Percentiles rank a stretch among this genome's conserved stretches.
Conservation (phyloP, 345 rosid genomes). For the Salix dunnii region DNA sequence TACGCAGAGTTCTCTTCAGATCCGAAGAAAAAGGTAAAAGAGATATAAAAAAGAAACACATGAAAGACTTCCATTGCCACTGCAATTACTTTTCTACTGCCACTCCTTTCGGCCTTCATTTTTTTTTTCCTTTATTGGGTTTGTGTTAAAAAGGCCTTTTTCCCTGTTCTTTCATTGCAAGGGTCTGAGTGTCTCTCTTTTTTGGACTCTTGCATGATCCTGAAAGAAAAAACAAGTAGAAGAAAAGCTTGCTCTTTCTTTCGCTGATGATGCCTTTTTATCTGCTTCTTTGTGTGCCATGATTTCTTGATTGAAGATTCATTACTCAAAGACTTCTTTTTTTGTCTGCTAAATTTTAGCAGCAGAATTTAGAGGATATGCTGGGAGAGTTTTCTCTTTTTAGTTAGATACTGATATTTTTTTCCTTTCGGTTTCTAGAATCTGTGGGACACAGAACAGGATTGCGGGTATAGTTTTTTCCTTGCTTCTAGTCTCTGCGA, state of each 20-base stretch:
- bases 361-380: background rate
- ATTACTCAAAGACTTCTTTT: background rate
- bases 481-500: background rate
- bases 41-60: background rate
- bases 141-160: slow-evolving; percentile 2
- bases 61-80: slow-evolving; percentile 2
- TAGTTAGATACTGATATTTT: background rate
- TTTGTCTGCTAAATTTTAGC: background rate
- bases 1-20: slow-evolving; percentile 44
- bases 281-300: slow-evolving; percentile 51
- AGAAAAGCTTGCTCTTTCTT: slow-evolving; percentile 7
- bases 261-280: slow-evolving; percentile 18
- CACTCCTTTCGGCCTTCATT: background rate
- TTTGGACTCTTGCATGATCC: slow-evolving; percentile 52
- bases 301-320: slow-evolving; percentile 43
- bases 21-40: slow-evolving; percentile 59
- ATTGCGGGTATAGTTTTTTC: background rate
- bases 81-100: slow-evolving; percentile 4
- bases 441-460: background rate
- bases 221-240: slow-evolving; percentile 21
- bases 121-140: slow-evolving; percentile 2
- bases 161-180: slow-evolving; percentile 20
- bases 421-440: background rate
- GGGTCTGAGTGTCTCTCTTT: slow-evolving; percentile 18
- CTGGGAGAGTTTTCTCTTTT: background rate